Conservation (phyloP, 2,329 filamentous ascomycete species). For the Xylaria sp. region DNA sequence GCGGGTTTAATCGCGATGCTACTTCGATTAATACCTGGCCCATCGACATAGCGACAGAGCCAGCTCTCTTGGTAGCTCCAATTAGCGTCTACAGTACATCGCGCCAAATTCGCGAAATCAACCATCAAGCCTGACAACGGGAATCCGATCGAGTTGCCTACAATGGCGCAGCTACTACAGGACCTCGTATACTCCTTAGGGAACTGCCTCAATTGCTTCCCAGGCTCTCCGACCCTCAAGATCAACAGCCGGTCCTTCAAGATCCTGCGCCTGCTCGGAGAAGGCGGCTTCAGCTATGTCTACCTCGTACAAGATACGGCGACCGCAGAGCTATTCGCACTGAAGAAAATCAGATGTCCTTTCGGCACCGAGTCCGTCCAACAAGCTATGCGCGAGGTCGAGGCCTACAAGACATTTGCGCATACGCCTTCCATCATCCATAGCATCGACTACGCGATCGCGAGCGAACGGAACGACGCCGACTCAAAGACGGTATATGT, state of each 20-base stretch:
- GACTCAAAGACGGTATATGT: conserved; percentile 95
- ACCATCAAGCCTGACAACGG: not conserved
- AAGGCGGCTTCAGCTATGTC: conserved; percentile 99
- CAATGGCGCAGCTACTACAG: conserved; percentile 85
- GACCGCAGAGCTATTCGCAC: conserved; percentile 85
- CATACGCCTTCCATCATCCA: conserved; percentile 78
- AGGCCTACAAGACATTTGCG: conserved; percentile 92
- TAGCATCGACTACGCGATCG: conserved; percentile 65
- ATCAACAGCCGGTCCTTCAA: conserved; percentile 97
- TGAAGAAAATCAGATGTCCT: conserved; percentile 99
- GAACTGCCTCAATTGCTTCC: conserved; percentile 97
- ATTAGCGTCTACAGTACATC: conserved; percentile 4
- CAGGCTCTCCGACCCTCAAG: conserved; percentile 90
- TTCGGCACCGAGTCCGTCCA: conserved; percentile 97
- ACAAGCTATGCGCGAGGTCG: conserved; percentile 95
- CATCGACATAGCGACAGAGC: not conserved
- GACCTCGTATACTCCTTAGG: conserved; percentile 92
- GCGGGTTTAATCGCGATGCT: not conserved
- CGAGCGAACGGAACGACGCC: conserved; percentile 66
- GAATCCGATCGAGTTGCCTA: conserved; percentile 33
- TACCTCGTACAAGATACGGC: conserved; percentile 95
- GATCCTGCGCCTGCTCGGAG: conserved; percentile 90
- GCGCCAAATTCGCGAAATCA: conserved; percentile 26
- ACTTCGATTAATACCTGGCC: no score
- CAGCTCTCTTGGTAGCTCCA: conserved; percentile 16